Evolutionary conservation across 768 basidiomycete genomes (phyloP).

Genomic region (Lepiota subincarnata): DNA sequence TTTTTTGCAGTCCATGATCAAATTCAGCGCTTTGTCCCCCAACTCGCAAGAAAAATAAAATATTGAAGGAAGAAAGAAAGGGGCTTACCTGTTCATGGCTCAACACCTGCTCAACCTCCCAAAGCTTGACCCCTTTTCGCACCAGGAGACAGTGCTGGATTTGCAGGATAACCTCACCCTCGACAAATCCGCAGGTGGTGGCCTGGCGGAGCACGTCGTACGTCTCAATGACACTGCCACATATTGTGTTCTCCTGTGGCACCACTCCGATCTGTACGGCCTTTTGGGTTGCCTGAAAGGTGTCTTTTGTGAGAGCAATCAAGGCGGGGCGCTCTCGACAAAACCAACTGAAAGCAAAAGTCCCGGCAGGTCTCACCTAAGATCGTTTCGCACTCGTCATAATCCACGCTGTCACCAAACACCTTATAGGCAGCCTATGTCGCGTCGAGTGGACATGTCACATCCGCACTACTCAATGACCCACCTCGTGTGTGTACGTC

Average conservation of each 20-base stretch:
- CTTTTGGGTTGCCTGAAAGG: constrained; percentile 45
- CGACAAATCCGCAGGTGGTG: constrained; percentile 42
- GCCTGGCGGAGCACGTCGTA: constrained; percentile 60
- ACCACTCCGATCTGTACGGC: constrained; percentile 55
- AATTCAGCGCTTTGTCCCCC: background rate
- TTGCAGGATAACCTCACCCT: constrained; percentile 54
- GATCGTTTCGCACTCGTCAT: constrained; percentile 32
- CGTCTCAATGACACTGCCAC: constrained; percentile 70
- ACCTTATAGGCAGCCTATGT: constrained; percentile 35
- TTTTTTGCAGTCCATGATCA: background rate
- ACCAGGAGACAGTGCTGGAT: constrained; percentile 70
- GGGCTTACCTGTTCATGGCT: constrained; percentile 77
- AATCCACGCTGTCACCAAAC: constrained; percentile 30
- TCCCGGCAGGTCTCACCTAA: constrained; percentile 22
- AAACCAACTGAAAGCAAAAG: background rate
- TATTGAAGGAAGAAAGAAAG: background rate
- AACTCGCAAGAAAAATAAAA: too few species aligned
- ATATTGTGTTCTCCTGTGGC: constrained; percentile 78
- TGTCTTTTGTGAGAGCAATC: constrained; percentile 38
- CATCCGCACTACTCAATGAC: background rate
- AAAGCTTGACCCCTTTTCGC: constrained; percentile 50
- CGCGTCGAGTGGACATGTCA: background rate
- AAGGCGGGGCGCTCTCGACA: background rate
- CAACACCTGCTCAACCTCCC: constrained; percentile 53
- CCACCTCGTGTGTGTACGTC: constrained; percentile 62